phyloP scores from a whole-genome alignment of 2,329 filamentous ascomycete species.

The Talaromyces sp. region DNA sequence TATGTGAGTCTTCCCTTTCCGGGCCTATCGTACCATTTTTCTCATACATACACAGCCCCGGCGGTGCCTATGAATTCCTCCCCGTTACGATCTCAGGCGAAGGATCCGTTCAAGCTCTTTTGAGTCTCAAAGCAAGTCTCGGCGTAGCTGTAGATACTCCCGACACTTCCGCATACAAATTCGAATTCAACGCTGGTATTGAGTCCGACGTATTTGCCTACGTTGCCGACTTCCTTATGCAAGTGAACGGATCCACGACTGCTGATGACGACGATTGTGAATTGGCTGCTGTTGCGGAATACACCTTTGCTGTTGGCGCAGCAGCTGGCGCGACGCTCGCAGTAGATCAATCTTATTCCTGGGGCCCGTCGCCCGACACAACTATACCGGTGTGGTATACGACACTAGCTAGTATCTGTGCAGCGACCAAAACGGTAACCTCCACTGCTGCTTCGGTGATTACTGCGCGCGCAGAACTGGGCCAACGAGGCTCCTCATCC shows the following conservation, averaged over 20 bases:
- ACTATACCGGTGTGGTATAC: slow-evolving; percentile 54
- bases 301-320: slow-evolving; percentile 52
- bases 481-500: slow-evolving; percentile 27
- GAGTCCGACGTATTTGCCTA: slow-evolving; percentile 51
- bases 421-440: slow-evolving; percentile 26
- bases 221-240: slow-evolving; percentile 54
- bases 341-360: slow-evolving; percentile 40
- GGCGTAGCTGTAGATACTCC: slow-evolving; percentile 18
- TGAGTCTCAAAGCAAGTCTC: slow-evolving; percentile 27
- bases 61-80: slow-evolving; percentile 55
- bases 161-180: background rate
- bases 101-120: slow-evolving; percentile 26
- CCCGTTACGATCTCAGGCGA: slow-evolving; percentile 50
- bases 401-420: slow-evolving; percentile 47
- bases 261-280: slow-evolving; percentile 40
- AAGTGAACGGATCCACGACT: slow-evolving; percentile 43
- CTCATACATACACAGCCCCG: slow-evolving; percentile 39
- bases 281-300: slow-evolving; percentile 49
- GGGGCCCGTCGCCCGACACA: slow-evolving; percentile 49
- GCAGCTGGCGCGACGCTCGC: slow-evolving; percentile 52
- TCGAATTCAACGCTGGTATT: slow-evolving; percentile 44
- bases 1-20: slow-evolving; percentile 43
- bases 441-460: slow-evolving; percentile 21
- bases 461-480: slow-evolving; percentile 18
- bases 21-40: background rate